Base-by-base conservation (phyloP, 345 rosid genomes). In the Zanthoxylum bungeanum region DNA sequence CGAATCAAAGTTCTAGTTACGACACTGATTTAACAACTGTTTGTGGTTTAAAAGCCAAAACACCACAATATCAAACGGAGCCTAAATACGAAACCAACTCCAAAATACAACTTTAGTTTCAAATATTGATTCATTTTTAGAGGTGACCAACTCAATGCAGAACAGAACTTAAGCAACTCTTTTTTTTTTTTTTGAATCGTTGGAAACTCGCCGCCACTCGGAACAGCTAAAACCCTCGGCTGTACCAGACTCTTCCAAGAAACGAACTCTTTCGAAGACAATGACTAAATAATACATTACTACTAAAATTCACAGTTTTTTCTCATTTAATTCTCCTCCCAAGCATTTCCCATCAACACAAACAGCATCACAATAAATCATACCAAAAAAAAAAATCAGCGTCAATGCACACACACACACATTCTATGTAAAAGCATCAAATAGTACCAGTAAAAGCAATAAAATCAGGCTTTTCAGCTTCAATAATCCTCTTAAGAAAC, bases 391-490 rank as follows among this genome's bases (percentile, higher is more conserved):
- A 4, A 7, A 28, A 3, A 6, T 44, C 49, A 44, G 16, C 49
- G 49, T 44, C 49, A 3, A 4, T 12, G 49, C 19, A 44, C 4
- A 44, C 0, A 4, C 49, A 3, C 19, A 14, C 16, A 44, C n/a
- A 14, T 14, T 14, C 49, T 44, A 12, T 42, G 47, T 9, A 14
- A 21, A 5, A 66, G 7, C n/a, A 30, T 5, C 0, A 31, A 8
- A 9, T 9, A 21, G 67, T 73, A 91, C 97, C 98, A 9, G 94
- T 91, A 69, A 91, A 93, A 37, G 96, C 92, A 66, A 93, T 78
- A 60, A 93, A 79, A 83, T 93, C 97, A 19, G 96, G 98, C 12
- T 80, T 88, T 76, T 91, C 97, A 37, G 85, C 79, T 66, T 81
- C 81, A 76, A 93, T 88, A 80, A 91, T 79, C 77, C 91, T 79